phyloP scores from a whole-genome alignment of 2,329 filamentous ascomycete species.

The Nothophoma quercina region DNA sequence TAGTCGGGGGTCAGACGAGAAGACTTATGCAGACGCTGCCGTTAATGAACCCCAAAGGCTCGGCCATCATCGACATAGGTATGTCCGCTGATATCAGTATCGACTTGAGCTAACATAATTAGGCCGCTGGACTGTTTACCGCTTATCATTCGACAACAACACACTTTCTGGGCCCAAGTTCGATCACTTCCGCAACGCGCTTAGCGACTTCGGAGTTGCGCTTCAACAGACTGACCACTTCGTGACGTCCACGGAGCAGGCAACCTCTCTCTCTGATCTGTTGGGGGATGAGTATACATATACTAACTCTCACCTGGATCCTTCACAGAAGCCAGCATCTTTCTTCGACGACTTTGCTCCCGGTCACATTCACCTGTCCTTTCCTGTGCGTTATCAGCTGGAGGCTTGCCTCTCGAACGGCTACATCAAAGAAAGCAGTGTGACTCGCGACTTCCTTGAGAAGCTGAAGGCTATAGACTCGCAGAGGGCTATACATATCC shows the following conservation, averaged over 20 bases:
- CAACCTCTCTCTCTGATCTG: conserved; percentile 32
- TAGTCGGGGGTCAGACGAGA: conserved; percentile 55
- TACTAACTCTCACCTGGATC: conserved; percentile 32
- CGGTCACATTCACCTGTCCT: conserved; percentile 52
- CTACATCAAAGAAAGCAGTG: conserved; percentile 76
- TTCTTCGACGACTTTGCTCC: conserved; percentile 43
- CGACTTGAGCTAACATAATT: conserved; percentile 2
- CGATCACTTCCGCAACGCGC: conserved; percentile 57
- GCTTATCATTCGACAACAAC: conserved; percentile 56
- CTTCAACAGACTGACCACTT: conserved; percentile 58
- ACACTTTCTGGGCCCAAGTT: conserved; percentile 48
- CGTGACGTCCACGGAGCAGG: conserved; percentile 34
- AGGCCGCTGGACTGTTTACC: conserved; percentile 70
- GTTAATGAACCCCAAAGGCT: conserved; percentile 50
- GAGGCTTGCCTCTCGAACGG: conserved; percentile 90
- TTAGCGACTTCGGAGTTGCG: conserved; percentile 77
- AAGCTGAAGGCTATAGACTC: conserved; percentile 63
- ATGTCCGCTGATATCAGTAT: conserved; percentile 24
- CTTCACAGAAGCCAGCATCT: conserved; percentile 20
- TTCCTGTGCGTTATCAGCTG: conserved; percentile 83
- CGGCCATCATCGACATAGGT: conserved; percentile 67
- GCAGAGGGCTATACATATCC: conserved; percentile 66
- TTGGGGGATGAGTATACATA: conserved; percentile 41
- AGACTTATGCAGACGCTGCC: conserved; percentile 30
- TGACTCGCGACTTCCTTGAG: conserved; percentile 72